Base-by-base conservation (phyloP, 2,329 filamentous ascomycete species). In the Periconia macrospinosa region DNA sequence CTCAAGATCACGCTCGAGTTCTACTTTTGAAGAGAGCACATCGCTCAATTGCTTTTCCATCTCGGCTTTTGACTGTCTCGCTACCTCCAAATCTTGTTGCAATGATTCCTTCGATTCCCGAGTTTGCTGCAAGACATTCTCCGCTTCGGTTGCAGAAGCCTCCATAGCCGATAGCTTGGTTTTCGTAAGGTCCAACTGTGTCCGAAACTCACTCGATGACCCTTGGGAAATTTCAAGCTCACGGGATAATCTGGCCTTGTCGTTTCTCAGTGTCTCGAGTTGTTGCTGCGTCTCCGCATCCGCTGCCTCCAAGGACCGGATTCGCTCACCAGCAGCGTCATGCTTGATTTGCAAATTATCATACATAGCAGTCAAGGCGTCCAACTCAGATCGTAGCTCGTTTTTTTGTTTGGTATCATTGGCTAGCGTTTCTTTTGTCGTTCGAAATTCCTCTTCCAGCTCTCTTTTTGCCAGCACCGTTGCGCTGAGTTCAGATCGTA, bases 1-100 rank as follows among this genome's bases (percentile, higher is more conserved):
- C 45, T 66, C 60, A 8, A 69, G 58, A 33, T 66, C 60, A n/a
- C 49, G 58, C n/a, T 68, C 59, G 13, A 67, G 57, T 27, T 55
- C 58, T 10, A 52, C 57, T 45, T 60, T 65, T n/a, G 57, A 53
- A 19, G 47, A 52, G 2, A 57, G 20, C 6, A 63, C 57, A 13
- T 47, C 52, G 7, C 54, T 45, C 3, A 63, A 53, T 10, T 52
- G 55, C 5, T 47, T 19, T 23, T 68, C 60, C 3, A 45, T 47
- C 20, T 58, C 57, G 13, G 46, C 48, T 44, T 65, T 67, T 0
- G 59, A 52, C 8, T 50, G 52, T 13, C 52, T 55, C 2, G 59
- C 50, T 6, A 63, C 44, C 3, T 60, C 57, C 10, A 72, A 49
- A 18, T 69, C 61, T 10, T 49, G 44, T 30, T 58, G 51, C 8